A percentile compares a stretch with the other conserved stretches of the same genome.
These are phyloP conservation scores for Toxoplasma gondii DNA, from an alignment of 169 alveolate species.

Conservation along the genomic window DNA sequence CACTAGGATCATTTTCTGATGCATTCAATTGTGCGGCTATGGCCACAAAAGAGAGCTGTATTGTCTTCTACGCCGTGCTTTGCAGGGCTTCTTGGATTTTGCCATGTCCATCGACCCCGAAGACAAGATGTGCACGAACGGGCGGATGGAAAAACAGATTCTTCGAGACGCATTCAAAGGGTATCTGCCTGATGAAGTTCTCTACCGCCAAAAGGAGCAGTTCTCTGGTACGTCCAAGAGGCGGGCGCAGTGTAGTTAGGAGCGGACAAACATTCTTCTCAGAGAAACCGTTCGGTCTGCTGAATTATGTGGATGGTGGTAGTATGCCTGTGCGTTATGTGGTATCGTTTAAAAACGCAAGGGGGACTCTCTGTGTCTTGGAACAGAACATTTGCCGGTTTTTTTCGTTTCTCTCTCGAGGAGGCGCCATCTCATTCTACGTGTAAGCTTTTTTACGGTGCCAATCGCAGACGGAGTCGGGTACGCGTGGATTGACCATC, in stretches of 20 bases:
- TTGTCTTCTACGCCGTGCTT: background rate
- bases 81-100: slow-evolving; percentile 74
- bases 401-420: no score
- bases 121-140: slow-evolving; percentile 68
- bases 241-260: background rate
- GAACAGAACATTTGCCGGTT: no score
- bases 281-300: background rate
- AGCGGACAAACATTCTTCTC: background rate
- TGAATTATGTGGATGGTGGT: background rate
- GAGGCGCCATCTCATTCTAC: no score
- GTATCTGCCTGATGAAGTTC: slow-evolving; percentile 83
- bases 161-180: slow-evolving; percentile 81
- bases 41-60: background rate
- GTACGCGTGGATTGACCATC: slow-evolving; percentile 70
- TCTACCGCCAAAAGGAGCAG: slow-evolving; percentile 89
- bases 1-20: no score
- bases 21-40: background rate
- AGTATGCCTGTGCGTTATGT: background rate
- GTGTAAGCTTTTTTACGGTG: no score
- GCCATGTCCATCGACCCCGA: slow-evolving; percentile 77
- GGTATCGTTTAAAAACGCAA: no score
- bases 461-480: slow-evolving; percentile 68
- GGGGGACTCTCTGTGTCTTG: no score
- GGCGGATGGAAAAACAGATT: slow-evolving; percentile 80
- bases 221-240: slow-evolving; percentile 65